Evolutionary conservation across 345 rosid species (phyloP).

Genomic region (Mercurialis annua): DNA sequence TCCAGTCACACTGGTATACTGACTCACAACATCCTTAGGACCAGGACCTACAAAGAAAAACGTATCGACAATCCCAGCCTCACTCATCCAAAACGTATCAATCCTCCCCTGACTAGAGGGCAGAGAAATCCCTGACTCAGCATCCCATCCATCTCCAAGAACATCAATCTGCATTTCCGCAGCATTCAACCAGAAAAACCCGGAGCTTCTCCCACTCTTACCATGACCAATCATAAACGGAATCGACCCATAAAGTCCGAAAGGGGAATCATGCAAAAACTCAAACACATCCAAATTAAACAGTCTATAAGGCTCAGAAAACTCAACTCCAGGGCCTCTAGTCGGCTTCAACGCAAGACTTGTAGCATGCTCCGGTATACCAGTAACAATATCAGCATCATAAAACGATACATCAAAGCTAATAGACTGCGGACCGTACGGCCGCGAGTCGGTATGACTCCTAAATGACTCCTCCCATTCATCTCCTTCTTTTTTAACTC

Average conservation of each 20-base stretch:
- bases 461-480: conserved; percentile 92
- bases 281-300: conserved; percentile 96
- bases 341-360: conserved; percentile 86
- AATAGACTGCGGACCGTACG: conserved; percentile 87
- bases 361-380: conserved; percentile 90
- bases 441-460: conserved; percentile 75
- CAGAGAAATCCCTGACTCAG: conserved; percentile 58
- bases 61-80: conserved; percentile 92
- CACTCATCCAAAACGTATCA: conserved; percentile 95
- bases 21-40: conserved; percentile 88
- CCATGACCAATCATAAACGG: conserved; percentile 94
- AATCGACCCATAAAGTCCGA: conserved; percentile 90
- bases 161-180: conserved; percentile 99
- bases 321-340: conserved; percentile 80
- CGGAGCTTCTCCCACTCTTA: conserved; percentile 60
- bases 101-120: conserved; percentile 59
- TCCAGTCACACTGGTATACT: conserved; percentile 80
- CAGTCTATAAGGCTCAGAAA: conserved; percentile 84
- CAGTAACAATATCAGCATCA: conserved; percentile 75
- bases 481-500: conserved; percentile 57
- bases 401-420: conserved; percentile 93
- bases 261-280: conserved; percentile 82
- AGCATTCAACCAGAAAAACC: conserved; percentile 96
- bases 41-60: conserved; percentile 89
- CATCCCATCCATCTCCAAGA: conserved; percentile 83